Evolutionary conservation across 306 rosid species (phyloP).

Genomic region (Mucuna pruriens): DNA sequence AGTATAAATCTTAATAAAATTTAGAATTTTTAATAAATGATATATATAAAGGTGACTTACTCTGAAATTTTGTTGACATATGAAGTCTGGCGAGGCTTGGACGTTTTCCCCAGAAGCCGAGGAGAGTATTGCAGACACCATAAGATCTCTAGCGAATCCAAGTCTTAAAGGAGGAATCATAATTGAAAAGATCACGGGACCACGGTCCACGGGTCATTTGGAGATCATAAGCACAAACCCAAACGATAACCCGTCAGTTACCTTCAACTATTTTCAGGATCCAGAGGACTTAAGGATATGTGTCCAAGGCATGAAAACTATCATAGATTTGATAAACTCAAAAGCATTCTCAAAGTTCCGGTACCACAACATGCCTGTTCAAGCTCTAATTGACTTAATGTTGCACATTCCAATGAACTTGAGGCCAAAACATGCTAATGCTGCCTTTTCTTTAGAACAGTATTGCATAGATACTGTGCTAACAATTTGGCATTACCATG

Average conservation of each 20-base stretch:
- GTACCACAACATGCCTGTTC: constrained; percentile 35
- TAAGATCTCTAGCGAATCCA: constrained; percentile 32
- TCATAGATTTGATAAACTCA: constrained; percentile 64
- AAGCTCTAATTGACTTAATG: constrained; percentile 51
- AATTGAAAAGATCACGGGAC: constrained; percentile 68
- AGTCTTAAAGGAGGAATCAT: constrained; percentile 68
- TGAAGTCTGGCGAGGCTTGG: constrained; percentile 53
- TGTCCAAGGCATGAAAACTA: constrained; percentile 69
- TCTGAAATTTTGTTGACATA: constrained; percentile 13
- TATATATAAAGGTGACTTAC: background rate
- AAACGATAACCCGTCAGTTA: constrained; percentile 65
- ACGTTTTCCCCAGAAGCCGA: constrained; percentile 35
- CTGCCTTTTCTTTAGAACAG: constrained; percentile 61
- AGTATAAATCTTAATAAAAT: no score
- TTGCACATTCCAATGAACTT: constrained; percentile 54
- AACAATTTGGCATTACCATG: constrained; percentile 87
- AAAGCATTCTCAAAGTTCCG: constrained; percentile 65
- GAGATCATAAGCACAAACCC: constrained; percentile 62
- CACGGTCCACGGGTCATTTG: constrained; percentile 62
- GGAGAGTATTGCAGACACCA: constrained; percentile 28
- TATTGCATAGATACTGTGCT: constrained; percentile 77
- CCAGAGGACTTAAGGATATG: constrained; percentile 66
- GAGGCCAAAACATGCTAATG: constrained; percentile 58
- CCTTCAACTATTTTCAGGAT: constrained; percentile 79
- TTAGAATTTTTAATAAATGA: no score